These are phyloP conservation scores for Juncus inflexus DNA, from an alignment of 176 grass and related monocot species.

Conservation along the genomic window DNA sequence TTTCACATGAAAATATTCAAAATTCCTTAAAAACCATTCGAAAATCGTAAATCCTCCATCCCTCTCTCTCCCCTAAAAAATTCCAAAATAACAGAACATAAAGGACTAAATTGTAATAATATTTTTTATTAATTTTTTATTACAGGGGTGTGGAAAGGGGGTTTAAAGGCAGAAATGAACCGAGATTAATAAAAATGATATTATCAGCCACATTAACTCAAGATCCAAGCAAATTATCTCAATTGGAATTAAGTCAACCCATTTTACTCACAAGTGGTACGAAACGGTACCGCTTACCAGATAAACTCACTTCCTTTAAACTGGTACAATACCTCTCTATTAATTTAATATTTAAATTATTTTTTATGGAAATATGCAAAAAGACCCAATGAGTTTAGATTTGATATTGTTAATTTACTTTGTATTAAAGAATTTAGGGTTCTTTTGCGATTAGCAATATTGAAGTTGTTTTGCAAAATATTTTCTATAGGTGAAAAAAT, in stretches of 20 bases:
- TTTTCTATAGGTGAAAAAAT: too few species aligned
- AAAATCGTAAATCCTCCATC: constrained; percentile 74
- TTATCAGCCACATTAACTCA: constrained; percentile 91
- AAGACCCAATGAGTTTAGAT: too few species aligned
- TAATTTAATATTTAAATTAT: neutral
- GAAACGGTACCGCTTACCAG: constrained; percentile 77
- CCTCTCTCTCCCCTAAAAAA: too few species aligned
- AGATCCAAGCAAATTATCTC: constrained; percentile 97
- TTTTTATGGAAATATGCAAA: neutral
- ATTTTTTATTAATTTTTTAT: constrained; percentile 24
- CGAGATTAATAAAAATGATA: constrained; percentile 77
- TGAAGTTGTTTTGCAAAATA: too few species aligned
- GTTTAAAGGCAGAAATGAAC: constrained; percentile 77
- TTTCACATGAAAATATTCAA: constrained; percentile 13
- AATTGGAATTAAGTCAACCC: constrained; percentile 83
- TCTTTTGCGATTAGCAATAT: too few species aligned
- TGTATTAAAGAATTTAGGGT: too few species aligned
- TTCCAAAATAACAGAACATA: too few species aligned
- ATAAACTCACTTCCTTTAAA: constrained; percentile 67
- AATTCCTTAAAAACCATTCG: constrained; percentile 62
- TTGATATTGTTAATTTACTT: too few species aligned
- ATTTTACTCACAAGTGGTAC: constrained; percentile 84
- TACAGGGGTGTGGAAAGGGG: constrained; percentile 71
- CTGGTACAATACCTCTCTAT: constrained; percentile 36
- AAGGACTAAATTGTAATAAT: neutral